Evolutionary conservation across 352 stramenopile genomes (phyloP), one percentile per base, ranked within the genome.

Genomic region (Elongisporangium anandrum): DNA sequence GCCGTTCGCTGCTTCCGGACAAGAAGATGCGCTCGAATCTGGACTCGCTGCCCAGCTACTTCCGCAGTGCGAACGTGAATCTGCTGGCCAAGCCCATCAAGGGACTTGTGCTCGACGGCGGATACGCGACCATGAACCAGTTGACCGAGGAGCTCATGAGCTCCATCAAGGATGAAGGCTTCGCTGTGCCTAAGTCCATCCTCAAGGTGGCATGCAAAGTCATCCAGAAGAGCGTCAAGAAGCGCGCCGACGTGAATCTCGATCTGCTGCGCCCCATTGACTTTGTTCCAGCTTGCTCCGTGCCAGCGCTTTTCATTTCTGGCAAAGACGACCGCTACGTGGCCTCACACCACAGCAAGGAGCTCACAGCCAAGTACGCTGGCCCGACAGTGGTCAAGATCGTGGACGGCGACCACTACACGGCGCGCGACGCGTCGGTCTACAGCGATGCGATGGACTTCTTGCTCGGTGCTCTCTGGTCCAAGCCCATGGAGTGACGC

Each of bases 201-300:
- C 74, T 94, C 52, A 88, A 91, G 61, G 65, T 90, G 52, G 85
- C 75, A 13, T 60, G 83, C 39, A 67, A 64, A 5, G 79, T 88
- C 17, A 73, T 96, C 57, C 68, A 87, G 58, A 80, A 89, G 59
- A 92, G 83, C 52, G 76, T 94, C 56, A 81, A 79, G 67, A 90
- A 92, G 57, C 78, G 82, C 51, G 78, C 84, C 1, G 84, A 86
- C 12, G 80, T 96, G 39, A 79, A 90, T 50, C 59, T 94, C 17
- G 73, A 87, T 2, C 51, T 80, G 21, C 68, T 96, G 22, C 70
- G 76, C 10, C 87, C 87, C 16, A 65, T 94, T 48, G 80, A 92
- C 24, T 89, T 88, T 57, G 87, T 88, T 7, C 53, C 66, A 13
- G 66, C 75, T n/a, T 94, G 85, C 63, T 77, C 73, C 19, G 76